These are phyloP conservation scores for Saksenaea oblongispora DNA, from an alignment of 371 early-diverging fungal species.

Conservation along the genomic window DNA sequence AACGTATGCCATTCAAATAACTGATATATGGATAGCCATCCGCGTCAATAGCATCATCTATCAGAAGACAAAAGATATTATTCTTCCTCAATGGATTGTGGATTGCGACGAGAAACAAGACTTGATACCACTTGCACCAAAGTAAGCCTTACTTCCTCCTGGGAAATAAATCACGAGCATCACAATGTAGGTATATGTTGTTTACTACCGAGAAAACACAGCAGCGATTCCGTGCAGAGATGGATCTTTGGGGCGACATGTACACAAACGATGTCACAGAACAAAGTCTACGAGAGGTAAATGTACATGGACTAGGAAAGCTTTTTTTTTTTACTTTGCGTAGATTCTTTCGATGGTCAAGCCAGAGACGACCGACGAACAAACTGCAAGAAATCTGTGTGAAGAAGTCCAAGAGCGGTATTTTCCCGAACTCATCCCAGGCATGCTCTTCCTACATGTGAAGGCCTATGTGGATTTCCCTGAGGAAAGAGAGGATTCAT, in stretches of 20 bases:
- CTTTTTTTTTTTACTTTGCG: too few species aligned
- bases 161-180: background rate
- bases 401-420: constrained; percentile 29
- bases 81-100: constrained; percentile 60
- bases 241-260: constrained; percentile 71
- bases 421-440: constrained; percentile 26
- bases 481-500: constrained; percentile 19
- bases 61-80: constrained; percentile 49
- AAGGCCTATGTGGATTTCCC: constrained; percentile 29
- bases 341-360: constrained; percentile 17
- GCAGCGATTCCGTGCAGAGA: constrained; percentile 41
- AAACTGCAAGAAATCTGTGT: constrained; percentile 10
- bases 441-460: constrained; percentile 28
- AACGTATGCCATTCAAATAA: background rate
- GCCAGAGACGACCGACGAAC: background rate
- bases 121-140: constrained; percentile 58
- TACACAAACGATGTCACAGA: constrained; percentile 60
- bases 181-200: constrained; percentile 56
- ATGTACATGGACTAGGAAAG: background rate
- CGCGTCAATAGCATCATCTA: constrained; percentile 51
- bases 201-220: constrained; percentile 53
- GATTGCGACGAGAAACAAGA: constrained; percentile 59
- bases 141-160: constrained; percentile 28
- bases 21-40: constrained; percentile 28
- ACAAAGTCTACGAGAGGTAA: constrained; percentile 56